phyloP scores from a whole-genome alignment of 306 rosid genomes.

The Cyamopsis tetragonoloba region DNA sequence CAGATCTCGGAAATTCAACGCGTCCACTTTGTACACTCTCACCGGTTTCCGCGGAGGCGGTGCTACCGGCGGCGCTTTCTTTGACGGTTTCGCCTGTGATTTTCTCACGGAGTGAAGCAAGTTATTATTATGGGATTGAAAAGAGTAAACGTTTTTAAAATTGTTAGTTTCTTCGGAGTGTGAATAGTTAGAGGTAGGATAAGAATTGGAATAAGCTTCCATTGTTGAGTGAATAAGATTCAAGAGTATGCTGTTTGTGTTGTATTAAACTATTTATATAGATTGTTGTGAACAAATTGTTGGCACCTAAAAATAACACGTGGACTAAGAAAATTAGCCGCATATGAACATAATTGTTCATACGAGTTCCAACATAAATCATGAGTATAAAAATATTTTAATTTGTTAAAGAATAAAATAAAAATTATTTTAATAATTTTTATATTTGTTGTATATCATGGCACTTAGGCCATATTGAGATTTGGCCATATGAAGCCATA shows the following conservation, averaged over 20 bases:
- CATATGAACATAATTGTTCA: too few relatives aligned
- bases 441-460: too few relatives aligned
- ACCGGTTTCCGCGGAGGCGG: slow-evolving; percentile 52
- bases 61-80: slow-evolving; percentile 55
- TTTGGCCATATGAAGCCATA: too few relatives aligned
- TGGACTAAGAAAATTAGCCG: too few relatives aligned
- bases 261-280: too few relatives aligned
- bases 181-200: slow-evolving; percentile 31
- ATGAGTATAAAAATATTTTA: too few relatives aligned
- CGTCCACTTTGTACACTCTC: slow-evolving; percentile 69
- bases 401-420: too few relatives aligned
- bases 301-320: too few relatives aligned
- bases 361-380: too few relatives aligned
- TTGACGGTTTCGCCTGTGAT: slow-evolving; percentile 49
- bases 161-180: neutral
- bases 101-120: slow-evolving; percentile 47
- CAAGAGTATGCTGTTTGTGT: too few relatives aligned
- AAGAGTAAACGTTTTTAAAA: neutral
- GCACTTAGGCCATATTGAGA: too few relatives aligned
- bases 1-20: slow-evolving; percentile 59
- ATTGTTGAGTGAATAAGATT: slow-evolving; percentile 6
- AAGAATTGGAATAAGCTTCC: slow-evolving; percentile 42
- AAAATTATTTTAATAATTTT: too few relatives aligned
- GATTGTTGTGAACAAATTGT: neutral
- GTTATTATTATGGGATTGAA: neutral